These are phyloP conservation scores for Agarophyton chilense DNA, from an alignment of 23 red algal species.

Conservation along the genomic window DNA sequence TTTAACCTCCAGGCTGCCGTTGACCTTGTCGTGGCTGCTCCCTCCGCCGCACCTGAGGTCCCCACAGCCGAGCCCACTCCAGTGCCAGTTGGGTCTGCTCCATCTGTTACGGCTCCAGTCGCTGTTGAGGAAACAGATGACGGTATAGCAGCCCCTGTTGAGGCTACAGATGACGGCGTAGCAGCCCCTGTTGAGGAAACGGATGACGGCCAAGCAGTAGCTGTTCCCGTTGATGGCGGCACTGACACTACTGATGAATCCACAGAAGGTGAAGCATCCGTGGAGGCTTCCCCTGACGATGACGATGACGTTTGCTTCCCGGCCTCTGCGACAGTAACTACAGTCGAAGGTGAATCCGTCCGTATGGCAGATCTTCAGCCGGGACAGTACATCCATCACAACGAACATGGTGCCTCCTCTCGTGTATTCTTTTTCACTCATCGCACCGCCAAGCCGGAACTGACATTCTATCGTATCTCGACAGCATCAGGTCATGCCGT, in stretches of 20 bases:
- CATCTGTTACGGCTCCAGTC: neutral
- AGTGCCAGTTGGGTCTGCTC: no score
- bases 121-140: neutral
- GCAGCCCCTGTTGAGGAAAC: no score
- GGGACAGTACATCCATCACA: conserved; percentile 12
- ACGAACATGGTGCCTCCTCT: conserved; percentile 9
- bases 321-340: conserved; percentile 4
- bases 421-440: conserved; percentile 56
- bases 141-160: no score
- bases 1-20: neutral
- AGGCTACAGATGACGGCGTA: no score
- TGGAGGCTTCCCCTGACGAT: neutral
- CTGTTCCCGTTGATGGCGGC: neutral
- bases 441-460: neutral
- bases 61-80: neutral
- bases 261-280: neutral
- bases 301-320: conserved; percentile 68
- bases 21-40: neutral
- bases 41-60: neutral
- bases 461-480: conserved; percentile 16
- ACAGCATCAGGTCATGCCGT: conserved; percentile 26
- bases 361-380: conserved; percentile 41
- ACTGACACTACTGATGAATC: conserved; percentile 11
- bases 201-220: neutral
- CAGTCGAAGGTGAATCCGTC: conserved; percentile 22